phyloP scores from a whole-genome alignment of 305 asterid species.

The Fraxinus xanthoxyloides region DNA sequence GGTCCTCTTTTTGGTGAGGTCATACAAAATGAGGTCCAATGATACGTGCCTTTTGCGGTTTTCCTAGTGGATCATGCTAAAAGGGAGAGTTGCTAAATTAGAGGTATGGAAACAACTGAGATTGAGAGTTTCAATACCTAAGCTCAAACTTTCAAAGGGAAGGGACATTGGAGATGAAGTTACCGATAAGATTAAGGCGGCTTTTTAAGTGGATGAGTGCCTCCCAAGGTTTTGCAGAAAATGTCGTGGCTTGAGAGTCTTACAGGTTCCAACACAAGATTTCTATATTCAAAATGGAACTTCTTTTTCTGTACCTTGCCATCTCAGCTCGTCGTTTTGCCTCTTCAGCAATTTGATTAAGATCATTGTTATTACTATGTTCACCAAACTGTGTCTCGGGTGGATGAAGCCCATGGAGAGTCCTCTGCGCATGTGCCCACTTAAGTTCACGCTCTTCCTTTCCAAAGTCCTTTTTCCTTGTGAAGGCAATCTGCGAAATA shows the following conservation, averaged over 20 bases:
- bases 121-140: not conserved
- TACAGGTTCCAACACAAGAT: not conserved
- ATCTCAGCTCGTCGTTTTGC: slow-evolving; percentile 73
- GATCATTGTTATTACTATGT: slow-evolving; percentile 40
- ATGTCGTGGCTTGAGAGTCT: not conserved
- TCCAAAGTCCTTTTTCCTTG: slow-evolving; percentile 70
- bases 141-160: not conserved
- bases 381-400: slow-evolving; percentile 48
- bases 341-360: slow-evolving; percentile 60
- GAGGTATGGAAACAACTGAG: not conserved
- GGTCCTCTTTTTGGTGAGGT: not conserved
- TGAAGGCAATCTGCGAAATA: slow-evolving; percentile 48
- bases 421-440: slow-evolving; percentile 77
- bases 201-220: not conserved
- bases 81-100: not conserved
- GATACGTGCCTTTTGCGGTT: not conserved
- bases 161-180: not conserved
- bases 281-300: not conserved
- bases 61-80: not conserved
- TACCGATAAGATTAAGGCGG: not conserved
- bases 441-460: slow-evolving; percentile 71
- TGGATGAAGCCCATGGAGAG: slow-evolving; percentile 66
- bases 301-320: slow-evolving; percentile 48
- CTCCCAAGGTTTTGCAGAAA: not conserved
- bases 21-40: not conserved